Evolutionary conservation across 2,329 filamentous ascomycete genomes (phyloP).

Genomic region (Fusarium pseudocircinatum): DNA sequence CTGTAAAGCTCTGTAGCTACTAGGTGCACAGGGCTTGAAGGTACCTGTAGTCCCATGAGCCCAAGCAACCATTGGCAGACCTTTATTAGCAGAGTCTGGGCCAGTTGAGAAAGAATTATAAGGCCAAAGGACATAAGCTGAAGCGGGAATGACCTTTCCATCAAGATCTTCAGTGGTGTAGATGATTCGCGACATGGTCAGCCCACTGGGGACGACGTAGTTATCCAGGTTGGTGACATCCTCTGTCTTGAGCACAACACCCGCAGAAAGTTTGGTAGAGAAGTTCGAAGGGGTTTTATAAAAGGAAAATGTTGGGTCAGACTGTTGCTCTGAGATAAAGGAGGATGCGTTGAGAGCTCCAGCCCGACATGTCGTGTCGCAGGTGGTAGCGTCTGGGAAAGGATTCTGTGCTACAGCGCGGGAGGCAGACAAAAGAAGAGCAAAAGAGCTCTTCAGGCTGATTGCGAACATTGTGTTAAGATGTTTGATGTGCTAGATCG

Average conservation of each 20-base stretch:
- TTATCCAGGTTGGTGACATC: slow-evolving; percentile 8
- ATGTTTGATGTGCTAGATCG: not conserved
- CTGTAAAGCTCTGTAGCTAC: slow-evolving; percentile 22
- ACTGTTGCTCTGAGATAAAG: slow-evolving; percentile 1
- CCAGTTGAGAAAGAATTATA: not conserved
- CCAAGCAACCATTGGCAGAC: not conserved
- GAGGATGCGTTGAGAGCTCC: not conserved
- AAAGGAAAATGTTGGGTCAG: not conserved
- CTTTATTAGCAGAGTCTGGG: not conserved
- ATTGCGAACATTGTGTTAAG: not conserved
- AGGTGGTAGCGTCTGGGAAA: slow-evolving; percentile 8
- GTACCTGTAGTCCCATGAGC: slow-evolving; percentile 12
- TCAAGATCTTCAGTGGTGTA: slow-evolving; percentile 22
- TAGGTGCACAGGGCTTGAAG: slow-evolving; percentile 24
- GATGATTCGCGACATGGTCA: slow-evolving; percentile 28
- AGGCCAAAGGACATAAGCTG: slow-evolving; percentile 7
- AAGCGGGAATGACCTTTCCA: slow-evolving; percentile 11
- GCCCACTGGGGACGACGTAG: slow-evolving; percentile 15
- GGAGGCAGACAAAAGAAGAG: not conserved
- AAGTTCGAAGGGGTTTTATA: not conserved
- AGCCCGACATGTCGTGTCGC: not conserved
- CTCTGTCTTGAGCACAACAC: not conserved
- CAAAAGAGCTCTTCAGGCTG: not conserved
- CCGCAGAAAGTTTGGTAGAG: not conserved
- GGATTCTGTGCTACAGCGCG: not conserved